Evolutionary conservation across 2,329 filamentous ascomycete genomes (phyloP).

Genomic region (Cercospora sp.): DNA sequence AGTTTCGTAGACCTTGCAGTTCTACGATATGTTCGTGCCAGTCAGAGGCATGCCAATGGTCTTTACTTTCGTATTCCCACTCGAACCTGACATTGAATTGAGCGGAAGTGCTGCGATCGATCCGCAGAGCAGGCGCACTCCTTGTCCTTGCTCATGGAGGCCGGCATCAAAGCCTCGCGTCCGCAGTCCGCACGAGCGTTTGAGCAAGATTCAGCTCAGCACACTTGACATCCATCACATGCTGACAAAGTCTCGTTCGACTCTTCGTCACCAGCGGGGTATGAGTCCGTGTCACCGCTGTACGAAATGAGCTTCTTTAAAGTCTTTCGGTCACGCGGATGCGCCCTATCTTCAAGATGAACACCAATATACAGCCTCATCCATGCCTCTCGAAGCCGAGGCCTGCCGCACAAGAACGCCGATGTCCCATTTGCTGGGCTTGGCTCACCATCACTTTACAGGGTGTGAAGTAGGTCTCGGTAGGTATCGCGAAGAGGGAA

Average conservation of each 20-base stretch:
- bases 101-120: neutral
- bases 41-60: neutral
- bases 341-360: neutral
- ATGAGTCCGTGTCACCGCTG: constrained; percentile 5
- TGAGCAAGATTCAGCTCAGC: neutral
- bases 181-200: neutral
- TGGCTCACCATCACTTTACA: neutral
- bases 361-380: neutral
- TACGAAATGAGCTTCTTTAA: neutral
- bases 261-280: neutral
- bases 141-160: neutral
- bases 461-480: neutral
- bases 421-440: neutral
- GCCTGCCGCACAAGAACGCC: neutral
- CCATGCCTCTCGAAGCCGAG: neutral
- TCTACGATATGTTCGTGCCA: neutral
- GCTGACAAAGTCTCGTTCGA: neutral
- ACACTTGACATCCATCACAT: neutral
- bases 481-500: neutral
- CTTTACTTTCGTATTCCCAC: neutral
- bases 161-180: neutral
- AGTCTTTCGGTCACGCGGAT: constrained; percentile 1
- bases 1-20: neutral
- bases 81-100: neutral
- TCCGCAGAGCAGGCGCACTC: neutral